phyloP scores from a whole-genome alignment of 345 rosid genomes.

The Laguncularia racemosa region DNA sequence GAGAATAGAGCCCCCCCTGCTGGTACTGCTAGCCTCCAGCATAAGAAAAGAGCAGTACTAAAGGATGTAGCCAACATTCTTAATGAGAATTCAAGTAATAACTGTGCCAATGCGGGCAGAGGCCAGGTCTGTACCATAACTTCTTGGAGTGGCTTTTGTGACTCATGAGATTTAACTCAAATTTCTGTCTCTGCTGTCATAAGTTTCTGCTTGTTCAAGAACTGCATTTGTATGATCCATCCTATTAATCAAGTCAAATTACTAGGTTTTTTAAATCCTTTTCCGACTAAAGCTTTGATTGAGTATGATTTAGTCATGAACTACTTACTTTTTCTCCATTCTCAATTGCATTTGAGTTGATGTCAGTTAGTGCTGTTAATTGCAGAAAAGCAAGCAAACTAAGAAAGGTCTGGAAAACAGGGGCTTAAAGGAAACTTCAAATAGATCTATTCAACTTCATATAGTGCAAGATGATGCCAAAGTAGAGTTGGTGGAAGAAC shows the following conservation, averaged over 20 bases:
- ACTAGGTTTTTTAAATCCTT: no score
- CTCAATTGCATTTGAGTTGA: background rate
- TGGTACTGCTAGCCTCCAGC: constrained; percentile 29
- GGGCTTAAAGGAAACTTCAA: constrained; percentile 20
- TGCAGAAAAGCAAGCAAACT: constrained; percentile 41
- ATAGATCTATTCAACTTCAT: constrained; percentile 25
- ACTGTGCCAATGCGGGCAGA: constrained; percentile 28
- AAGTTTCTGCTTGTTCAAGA: constrained; percentile 3
- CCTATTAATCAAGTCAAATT: no score
- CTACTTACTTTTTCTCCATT: background rate
- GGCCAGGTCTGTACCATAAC: constrained; percentile 33
- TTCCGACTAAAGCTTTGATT: no score
- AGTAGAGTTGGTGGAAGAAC: constrained; percentile 55
- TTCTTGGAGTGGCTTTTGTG: background rate
- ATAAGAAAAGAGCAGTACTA: constrained; percentile 75
- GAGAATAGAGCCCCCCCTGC: constrained; percentile 32
- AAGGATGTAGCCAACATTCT: constrained; percentile 59
- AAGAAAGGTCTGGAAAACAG: constrained; percentile 25
- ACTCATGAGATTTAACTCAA: background rate
- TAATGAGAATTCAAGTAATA: constrained; percentile 21
- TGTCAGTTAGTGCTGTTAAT: constrained; percentile 11
- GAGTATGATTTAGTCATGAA: background rate
- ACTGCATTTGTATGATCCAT: no score
- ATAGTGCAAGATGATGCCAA: constrained; percentile 42
- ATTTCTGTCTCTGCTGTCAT: background rate